These are phyloP conservation scores for Boletellus sp. DNA, from an alignment of 768 basidiomycete genomes.

Conservation along the genomic window DNA sequence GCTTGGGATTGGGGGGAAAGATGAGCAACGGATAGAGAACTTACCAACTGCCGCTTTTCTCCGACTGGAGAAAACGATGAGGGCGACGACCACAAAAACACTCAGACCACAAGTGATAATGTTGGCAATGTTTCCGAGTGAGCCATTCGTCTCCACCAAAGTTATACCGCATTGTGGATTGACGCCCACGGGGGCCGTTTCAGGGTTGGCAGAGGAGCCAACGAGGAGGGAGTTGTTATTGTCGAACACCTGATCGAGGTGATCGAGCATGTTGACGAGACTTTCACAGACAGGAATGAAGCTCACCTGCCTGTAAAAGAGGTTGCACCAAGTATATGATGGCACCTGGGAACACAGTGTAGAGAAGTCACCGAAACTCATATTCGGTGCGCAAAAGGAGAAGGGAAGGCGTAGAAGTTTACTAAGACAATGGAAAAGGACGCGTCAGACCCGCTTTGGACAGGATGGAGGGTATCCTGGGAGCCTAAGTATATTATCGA, in stretches of 20 bases:
- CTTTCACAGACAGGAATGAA: constrained; percentile 8
- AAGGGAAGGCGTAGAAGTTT: background rate
- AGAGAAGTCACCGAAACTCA: constrained; percentile 74
- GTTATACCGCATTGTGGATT: constrained; percentile 79
- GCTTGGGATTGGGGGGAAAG: too few species aligned
- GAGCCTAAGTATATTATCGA: background rate
- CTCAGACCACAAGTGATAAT: constrained; percentile 77
- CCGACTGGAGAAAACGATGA: constrained; percentile 56
- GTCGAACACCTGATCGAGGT: constrained; percentile 39
- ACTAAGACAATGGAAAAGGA: background rate
- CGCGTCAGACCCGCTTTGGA: constrained; percentile 6
- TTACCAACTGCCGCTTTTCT: constrained; percentile 86
- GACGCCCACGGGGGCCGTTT: constrained; percentile 74
- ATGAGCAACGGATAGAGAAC: constrained; percentile 25
- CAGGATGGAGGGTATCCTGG: constrained; percentile 10
- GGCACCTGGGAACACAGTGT: constrained; percentile 65
- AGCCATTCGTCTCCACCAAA: constrained; percentile 51
- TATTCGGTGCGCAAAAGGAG: constrained; percentile 16
- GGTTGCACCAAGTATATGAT: constrained; percentile 90
- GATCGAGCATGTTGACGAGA: constrained; percentile 15
- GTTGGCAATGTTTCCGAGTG: constrained; percentile 83
- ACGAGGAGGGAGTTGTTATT: constrained; percentile 32
- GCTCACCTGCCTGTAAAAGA: constrained; percentile 84
- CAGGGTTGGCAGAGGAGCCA: constrained; percentile 42
- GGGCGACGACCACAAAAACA: constrained; percentile 51